These are phyloP conservation scores for Clonostachys sp. DNA, from an alignment of 2,329 filamentous ascomycete genomes.

Conservation along the genomic window DNA sequence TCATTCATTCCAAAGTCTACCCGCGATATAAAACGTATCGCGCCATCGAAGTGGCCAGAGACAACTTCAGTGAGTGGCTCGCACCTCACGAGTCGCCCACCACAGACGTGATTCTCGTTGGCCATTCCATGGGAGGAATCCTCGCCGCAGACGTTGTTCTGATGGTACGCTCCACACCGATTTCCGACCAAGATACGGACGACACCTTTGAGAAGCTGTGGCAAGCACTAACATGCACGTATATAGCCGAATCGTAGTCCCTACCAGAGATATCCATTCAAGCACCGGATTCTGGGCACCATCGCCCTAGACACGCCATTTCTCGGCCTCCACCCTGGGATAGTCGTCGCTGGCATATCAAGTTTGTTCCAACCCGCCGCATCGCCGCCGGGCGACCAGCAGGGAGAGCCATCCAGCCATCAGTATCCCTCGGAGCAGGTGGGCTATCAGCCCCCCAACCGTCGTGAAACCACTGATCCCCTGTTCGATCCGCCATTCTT, in stretches of 20 bases:
- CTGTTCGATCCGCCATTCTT: conserved; percentile 72
- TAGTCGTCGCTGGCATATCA: conserved; percentile 75
- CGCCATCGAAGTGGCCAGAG: conserved; percentile 66
- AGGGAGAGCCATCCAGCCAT: neutral
- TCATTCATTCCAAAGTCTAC: conserved; percentile 83
- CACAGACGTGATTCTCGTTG: conserved; percentile 78
- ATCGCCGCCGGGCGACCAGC: conserved; percentile 3
- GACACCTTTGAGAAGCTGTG: neutral
- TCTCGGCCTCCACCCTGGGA: conserved; percentile 82
- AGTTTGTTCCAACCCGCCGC: conserved; percentile 63
- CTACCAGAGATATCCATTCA: conserved; percentile 39
- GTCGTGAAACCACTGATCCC: conserved; percentile 37
- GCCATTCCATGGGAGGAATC: conserved; percentile 88
- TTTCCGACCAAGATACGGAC: neutral
- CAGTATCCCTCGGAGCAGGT: neutral
- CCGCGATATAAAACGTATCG: conserved; percentile 74
- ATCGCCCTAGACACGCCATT: conserved; percentile 85
- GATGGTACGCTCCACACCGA: conserved; percentile 33
- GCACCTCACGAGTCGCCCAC: conserved; percentile 67
- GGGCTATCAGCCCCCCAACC: conserved; percentile 4
- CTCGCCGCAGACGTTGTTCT: conserved; percentile 75
- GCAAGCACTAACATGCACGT: neutral
- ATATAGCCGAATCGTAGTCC: conserved; percentile 25
- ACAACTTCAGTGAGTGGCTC: conserved; percentile 82
- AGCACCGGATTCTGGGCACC: conserved; percentile 74